phyloP scores from a whole-genome alignment of 1,284 basidiomycete genomes.

The Boletus mariae region DNA sequence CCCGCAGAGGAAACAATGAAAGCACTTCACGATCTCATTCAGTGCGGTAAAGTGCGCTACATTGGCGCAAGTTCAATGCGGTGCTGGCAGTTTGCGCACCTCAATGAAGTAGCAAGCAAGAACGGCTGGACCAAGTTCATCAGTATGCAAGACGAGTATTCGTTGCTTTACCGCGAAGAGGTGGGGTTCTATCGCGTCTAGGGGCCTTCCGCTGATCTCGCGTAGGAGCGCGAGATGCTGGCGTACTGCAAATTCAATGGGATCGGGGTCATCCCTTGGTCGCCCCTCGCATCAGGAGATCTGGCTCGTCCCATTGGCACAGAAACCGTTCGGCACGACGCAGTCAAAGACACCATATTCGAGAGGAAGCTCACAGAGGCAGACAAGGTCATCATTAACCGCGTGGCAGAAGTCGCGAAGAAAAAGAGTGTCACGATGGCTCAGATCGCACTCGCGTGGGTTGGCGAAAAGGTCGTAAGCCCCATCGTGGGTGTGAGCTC shows the following conservation, averaged over 20 bases:
- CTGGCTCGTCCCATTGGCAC: constrained; percentile 38
- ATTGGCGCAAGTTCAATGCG: constrained; percentile 45
- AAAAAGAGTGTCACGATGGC: constrained; percentile 39
- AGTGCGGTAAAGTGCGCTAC: constrained; percentile 43
- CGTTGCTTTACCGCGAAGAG: constrained; percentile 42
- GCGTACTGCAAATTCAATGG: constrained; percentile 45
- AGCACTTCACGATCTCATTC: constrained; percentile 43
- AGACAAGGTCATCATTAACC: constrained; percentile 37
- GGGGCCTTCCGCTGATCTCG: background rate
- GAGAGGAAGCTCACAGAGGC: constrained; percentile 28
- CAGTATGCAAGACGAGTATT: constrained; percentile 41
- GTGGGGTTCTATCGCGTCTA: constrained; percentile 6
- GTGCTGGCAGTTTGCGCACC: constrained; percentile 41
- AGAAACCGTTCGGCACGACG: constrained; percentile 18
- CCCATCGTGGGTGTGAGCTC: constrained; percentile 38
- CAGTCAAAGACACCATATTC: constrained; percentile 26
- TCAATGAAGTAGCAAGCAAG: constrained; percentile 38
- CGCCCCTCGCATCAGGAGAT: constrained; percentile 37
- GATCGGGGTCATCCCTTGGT: constrained; percentile 44
- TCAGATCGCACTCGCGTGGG: constrained; percentile 43
- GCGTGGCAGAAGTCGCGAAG: constrained; percentile 40
- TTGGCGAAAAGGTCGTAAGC: constrained; percentile 34
- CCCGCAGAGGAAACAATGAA: constrained; percentile 44
- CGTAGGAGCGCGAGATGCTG: constrained; percentile 46
- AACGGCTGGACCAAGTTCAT: constrained; percentile 39